A percentile compares a stretch with the other conserved stretches of the same genome.
Conservation (phyloP, 495 filamentous ascomycete species). For the Daldinia caldariorum region DNA sequence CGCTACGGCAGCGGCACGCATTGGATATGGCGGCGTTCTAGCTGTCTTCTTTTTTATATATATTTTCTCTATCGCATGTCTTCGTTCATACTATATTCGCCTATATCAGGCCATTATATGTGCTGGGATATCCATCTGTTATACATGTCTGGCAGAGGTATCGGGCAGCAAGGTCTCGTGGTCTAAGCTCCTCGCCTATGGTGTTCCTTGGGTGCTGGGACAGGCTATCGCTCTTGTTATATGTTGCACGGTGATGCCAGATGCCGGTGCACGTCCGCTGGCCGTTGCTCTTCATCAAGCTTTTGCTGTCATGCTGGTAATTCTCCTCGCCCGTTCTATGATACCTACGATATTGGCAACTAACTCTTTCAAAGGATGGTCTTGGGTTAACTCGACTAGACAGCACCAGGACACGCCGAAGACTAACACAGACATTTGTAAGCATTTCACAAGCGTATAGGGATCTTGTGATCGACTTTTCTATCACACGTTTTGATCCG, state of each 20-base stretch:
- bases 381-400: conserved; percentile 56
- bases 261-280: conserved; percentile 62
- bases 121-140: conserved; percentile 64
- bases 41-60: conserved; percentile 63
- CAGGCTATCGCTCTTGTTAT: conserved; percentile 61
- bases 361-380: conserved; percentile 48
- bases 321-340: not conserved
- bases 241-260: conserved; percentile 59
- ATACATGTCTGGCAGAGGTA: conserved; percentile 60
- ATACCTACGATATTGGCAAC: not conserved
- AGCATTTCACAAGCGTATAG: conserved; percentile 64
- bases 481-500: conserved; percentile 59
- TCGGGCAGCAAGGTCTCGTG: conserved; percentile 54
- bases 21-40: conserved; percentile 64
- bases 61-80: conserved; percentile 58
- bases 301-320: conserved; percentile 54
- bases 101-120: conserved; percentile 64
- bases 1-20: conserved; percentile 51
- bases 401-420: conserved; percentile 49
- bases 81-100: conserved; percentile 63
- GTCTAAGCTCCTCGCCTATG: conserved; percentile 62
- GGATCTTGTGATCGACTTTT: conserved; percentile 65
- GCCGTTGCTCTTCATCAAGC: conserved; percentile 57
- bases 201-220: conserved; percentile 65
- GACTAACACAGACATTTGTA: conserved; percentile 60